Evolutionary conservation across 176 grass and related monocot species (phyloP).

Genomic region (Hsuehochloa calcarea): DNA sequence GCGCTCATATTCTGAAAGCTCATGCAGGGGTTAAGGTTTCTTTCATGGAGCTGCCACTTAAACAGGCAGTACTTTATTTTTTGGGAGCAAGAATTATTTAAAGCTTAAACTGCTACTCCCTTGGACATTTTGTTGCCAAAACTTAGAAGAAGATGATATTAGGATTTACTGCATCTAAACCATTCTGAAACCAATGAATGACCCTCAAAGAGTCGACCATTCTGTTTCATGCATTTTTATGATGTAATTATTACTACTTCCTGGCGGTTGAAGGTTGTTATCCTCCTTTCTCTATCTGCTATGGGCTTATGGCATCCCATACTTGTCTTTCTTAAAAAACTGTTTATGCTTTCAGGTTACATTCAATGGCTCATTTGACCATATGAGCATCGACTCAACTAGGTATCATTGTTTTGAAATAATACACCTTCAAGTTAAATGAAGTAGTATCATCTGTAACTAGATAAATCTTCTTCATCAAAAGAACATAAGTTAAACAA

Average conservation of each 20-base stretch:
- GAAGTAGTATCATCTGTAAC: not conserved
- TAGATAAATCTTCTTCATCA: constrained; percentile 28
- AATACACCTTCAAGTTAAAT: constrained; percentile 7
- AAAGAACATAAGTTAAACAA: not conserved
- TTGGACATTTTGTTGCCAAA: constrained; percentile 13
- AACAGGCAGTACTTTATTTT: not conserved
- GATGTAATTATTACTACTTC: not conserved
- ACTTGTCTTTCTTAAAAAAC: constrained; percentile 4
- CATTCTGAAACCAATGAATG: not conserved
- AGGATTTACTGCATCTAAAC: not conserved
- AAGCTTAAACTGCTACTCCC: not conserved
- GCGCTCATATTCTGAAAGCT: constrained; percentile 2
- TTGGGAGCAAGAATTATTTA: too few relatives aligned
- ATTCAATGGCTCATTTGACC: constrained; percentile 95
- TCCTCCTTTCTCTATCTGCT: constrained; percentile 5
- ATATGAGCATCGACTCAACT: constrained; percentile 94
- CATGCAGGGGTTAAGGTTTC: constrained; percentile 5
- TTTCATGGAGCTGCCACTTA: not conserved
- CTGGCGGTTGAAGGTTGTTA: not conserved
- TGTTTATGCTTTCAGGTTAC: constrained; percentile 59
- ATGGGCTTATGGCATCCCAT: constrained; percentile 11
- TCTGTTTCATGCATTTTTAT: constrained; percentile 4
- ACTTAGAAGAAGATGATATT: not conserved
- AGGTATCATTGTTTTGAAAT: constrained; percentile 52
- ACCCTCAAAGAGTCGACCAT: constrained; percentile 3